Evolutionary conservation across 2,329 filamentous ascomycete genomes (phyloP).

Genomic region (Diaporthe sp.): DNA sequence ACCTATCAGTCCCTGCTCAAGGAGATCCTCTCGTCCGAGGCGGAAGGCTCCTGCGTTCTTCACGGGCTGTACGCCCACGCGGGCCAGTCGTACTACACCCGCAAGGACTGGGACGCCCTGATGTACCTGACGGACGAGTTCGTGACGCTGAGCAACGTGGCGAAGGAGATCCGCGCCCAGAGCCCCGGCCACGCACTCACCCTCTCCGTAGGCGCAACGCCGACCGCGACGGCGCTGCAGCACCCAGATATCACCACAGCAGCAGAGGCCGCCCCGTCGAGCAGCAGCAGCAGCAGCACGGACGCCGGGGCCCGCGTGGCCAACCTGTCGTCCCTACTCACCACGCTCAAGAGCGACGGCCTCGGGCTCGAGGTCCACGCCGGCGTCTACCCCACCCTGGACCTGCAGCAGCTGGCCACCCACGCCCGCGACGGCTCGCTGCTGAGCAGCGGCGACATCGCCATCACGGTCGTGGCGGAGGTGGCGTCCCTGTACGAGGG

Average conservation of each 20-base stretch:
- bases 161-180: slow-evolving; percentile 51
- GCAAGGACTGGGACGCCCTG: slow-evolving; percentile 67
- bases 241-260: slow-evolving; percentile 55
- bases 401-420: slow-evolving; percentile 84
- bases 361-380: slow-evolving; percentile 78
- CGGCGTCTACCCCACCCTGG: slow-evolving; percentile 80
- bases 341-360: slow-evolving; percentile 51
- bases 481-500: slow-evolving; percentile 76
- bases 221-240: slow-evolving; percentile 76
- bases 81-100: slow-evolving; percentile 74
- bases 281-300: background rate
- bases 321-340: slow-evolving; percentile 55
- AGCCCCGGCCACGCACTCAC: slow-evolving; percentile 53
- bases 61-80: slow-evolving; percentile 63
- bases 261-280: background rate
- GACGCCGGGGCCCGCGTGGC: slow-evolving; percentile 41
- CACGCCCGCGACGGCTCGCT: slow-evolving; percentile 62
- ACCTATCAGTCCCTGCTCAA: slow-evolving; percentile 70
- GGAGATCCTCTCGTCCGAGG: slow-evolving; percentile 70
- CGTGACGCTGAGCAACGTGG: slow-evolving; percentile 61
- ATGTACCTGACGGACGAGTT: slow-evolving; percentile 72
- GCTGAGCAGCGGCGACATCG: slow-evolving; percentile 69
- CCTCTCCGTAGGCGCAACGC: slow-evolving; percentile 82
- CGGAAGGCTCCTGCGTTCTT: slow-evolving; percentile 51
- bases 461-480: slow-evolving; percentile 77